Percentiles rank a stretch among this genome's conserved stretches.
Evolutionary conservation across 768 basidiomycete species (phyloP).

Genomic region (Boletales sp.): DNA sequence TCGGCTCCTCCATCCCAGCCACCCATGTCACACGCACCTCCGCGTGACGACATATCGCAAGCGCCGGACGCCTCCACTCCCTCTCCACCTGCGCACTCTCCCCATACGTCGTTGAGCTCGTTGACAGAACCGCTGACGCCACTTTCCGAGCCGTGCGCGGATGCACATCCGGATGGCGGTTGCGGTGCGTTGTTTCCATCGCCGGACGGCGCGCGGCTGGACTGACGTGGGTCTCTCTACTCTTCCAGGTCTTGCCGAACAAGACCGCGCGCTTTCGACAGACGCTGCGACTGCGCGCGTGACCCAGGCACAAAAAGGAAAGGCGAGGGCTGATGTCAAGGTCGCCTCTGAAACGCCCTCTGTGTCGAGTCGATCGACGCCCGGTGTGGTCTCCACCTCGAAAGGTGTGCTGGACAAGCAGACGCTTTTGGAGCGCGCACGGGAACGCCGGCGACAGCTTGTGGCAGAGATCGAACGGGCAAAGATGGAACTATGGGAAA

Average conservation of each 20-base stretch:
- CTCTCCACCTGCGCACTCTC: conserved; percentile 25
- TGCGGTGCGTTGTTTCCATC: conserved; percentile 7
- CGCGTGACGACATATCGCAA: conserved; percentile 1
- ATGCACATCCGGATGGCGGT: conserved; percentile 7
- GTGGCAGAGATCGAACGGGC: conserved; percentile 53
- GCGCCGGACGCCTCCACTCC: conserved; percentile 5
- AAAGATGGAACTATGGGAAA: conserved; percentile 71
- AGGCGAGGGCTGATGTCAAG: conserved; percentile 5
- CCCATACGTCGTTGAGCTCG: conserved; percentile 32
- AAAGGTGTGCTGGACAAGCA: conserved; percentile 29
- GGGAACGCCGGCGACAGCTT: conserved; percentile 49
- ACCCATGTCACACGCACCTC: not conserved
- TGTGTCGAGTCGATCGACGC: conserved; percentile 1
- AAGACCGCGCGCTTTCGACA: too few species aligned
- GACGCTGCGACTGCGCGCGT: too few species aligned
- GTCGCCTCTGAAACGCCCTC: not conserved
- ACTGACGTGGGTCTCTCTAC: too few species aligned
- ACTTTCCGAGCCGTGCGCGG: conserved; percentile 11
- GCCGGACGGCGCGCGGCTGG: not conserved
- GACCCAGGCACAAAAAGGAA: conserved; percentile 15
- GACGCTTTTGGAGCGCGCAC: conserved; percentile 50
- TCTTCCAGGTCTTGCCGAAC: conserved; percentile 5
- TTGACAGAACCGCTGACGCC: conserved; percentile 26
- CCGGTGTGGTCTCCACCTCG: not conserved
- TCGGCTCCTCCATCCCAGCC: conserved; percentile 1